A percentile compares a stretch with the other conserved stretches of the same genome.
phyloP scores from a whole-genome alignment of 2,329 filamentous ascomycete species.

The Colletotrichum musicola region DNA sequence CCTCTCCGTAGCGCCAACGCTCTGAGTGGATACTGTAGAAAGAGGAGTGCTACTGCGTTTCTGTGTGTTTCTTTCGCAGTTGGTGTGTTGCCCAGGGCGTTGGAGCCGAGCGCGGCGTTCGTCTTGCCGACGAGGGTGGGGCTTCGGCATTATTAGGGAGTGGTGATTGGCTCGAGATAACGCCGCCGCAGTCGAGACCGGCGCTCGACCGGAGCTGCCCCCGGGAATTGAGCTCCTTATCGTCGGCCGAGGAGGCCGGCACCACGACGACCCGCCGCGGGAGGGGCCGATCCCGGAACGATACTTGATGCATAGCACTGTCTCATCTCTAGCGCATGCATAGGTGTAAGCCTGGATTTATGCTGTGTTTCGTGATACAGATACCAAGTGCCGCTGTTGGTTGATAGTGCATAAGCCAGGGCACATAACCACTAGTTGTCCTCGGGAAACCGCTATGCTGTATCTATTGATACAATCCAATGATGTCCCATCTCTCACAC shows the following conservation, averaged over 20 bases:
- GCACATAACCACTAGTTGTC: neutral
- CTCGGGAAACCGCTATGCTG: neutral
- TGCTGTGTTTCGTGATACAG: too few species aligned
- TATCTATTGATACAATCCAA: neutral
- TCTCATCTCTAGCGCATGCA: too few species aligned
- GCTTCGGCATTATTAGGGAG: neutral
- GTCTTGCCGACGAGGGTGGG: conserved; percentile 32
- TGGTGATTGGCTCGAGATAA: conserved; percentile 31
- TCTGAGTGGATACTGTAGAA: neutral
- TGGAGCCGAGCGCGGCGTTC: conserved; percentile 35
- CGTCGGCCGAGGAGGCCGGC: conserved; percentile 22
- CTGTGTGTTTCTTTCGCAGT: conserved; percentile 9
- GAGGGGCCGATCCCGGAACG: conserved; percentile 24
- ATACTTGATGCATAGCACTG: too few species aligned
- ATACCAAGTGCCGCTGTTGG: too few species aligned
- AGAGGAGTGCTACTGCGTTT: neutral
- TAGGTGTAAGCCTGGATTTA: too few species aligned
- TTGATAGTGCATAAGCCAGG: too few species aligned
- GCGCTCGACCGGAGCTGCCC: conserved; percentile 27
- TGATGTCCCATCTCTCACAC: neutral
- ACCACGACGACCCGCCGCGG: conserved; percentile 24
- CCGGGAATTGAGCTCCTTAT: conserved; percentile 27
- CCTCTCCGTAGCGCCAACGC: too few species aligned
- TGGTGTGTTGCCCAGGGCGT: conserved; percentile 7
- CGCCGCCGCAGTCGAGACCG: neutral